Conservation (phyloP, 192 early-diverging fungal genomes). For the Pilobolus umbonatus region DNA sequence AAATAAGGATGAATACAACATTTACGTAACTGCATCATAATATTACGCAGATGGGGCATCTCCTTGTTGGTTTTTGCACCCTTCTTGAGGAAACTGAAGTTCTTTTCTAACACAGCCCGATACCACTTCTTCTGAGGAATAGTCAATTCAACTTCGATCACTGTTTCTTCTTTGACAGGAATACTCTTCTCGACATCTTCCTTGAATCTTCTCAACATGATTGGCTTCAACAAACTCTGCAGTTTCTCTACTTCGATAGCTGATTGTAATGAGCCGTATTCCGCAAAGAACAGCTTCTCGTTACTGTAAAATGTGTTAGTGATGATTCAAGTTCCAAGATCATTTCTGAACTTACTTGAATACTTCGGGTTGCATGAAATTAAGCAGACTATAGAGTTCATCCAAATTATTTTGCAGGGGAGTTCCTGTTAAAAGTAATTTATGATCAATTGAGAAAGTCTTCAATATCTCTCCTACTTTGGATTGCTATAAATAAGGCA, state of each 20-base stretch:
- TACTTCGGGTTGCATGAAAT: constrained; percentile 73
- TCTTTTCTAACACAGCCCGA: constrained; percentile 76
- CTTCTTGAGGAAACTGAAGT: constrained; percentile 78
- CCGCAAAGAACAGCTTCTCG: constrained; percentile 60
- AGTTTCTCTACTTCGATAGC: constrained; percentile 73
- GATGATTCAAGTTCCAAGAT: no score
- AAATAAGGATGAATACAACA: constrained; percentile 87
- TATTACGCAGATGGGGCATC: constrained; percentile 75
- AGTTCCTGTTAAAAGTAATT: constrained; percentile 77
- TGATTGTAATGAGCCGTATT: constrained; percentile 66
- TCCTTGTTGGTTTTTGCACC: constrained; percentile 57
- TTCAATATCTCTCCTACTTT: constrained; percentile 75
- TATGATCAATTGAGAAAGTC: constrained; percentile 69
- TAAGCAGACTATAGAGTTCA: constrained; percentile 76
- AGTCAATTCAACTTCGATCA: constrained; percentile 83
- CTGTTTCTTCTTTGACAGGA: constrained; percentile 86
- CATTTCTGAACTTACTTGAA: constrained; percentile 13
- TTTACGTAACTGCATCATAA: constrained; percentile 87
- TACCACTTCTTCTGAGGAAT: constrained; percentile 83
- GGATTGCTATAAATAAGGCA: no score
- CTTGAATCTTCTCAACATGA: constrained; percentile 84
- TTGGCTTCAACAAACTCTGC: constrained; percentile 71
- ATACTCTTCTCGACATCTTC: constrained; percentile 87
- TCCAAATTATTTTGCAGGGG: constrained; percentile 81
- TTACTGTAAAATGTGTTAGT: constrained; percentile 40